Evolutionary conservation across 2,329 filamentous ascomycete species (phyloP).

Genomic region (Penicillium sp.): DNA sequence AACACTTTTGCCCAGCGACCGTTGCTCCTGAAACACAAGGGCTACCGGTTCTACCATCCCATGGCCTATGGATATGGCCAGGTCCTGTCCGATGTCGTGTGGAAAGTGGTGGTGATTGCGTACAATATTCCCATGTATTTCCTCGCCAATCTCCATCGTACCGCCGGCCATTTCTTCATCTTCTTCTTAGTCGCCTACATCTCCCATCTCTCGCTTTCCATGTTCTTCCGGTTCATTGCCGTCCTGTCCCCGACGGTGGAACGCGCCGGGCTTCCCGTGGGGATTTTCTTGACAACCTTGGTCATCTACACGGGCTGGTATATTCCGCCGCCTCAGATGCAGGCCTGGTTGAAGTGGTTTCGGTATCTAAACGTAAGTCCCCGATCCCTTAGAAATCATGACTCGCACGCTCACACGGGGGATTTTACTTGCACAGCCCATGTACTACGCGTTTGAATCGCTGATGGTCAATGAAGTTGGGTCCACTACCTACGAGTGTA

Average conservation of each 20-base stretch:
- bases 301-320: slow-evolving; percentile 72
- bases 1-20: slow-evolving; percentile 14
- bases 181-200: neutral
- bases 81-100: neutral
- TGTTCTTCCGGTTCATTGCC: slow-evolving; percentile 1
- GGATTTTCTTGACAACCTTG: slow-evolving; percentile 66
- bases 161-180: slow-evolving; percentile 29
- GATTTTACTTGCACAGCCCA: too few relatives aligned
- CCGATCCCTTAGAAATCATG: too few relatives aligned
- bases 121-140: slow-evolving; percentile 1
- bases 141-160: slow-evolving; percentile 23
- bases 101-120: neutral
- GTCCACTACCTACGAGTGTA: too few relatives aligned
- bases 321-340: slow-evolving; percentile 70
- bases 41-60: slow-evolving; percentile 57
- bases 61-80: slow-evolving; percentile 56
- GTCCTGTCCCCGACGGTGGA: neutral
- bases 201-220: neutral
- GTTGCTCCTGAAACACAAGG: slow-evolving; percentile 16
- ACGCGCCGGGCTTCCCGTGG: slow-evolving; percentile 1
- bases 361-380: slow-evolving; percentile 69
- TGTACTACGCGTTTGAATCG: too few relatives aligned
- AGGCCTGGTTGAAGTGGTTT: slow-evolving; percentile 73
- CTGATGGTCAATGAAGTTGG: too few relatives aligned
- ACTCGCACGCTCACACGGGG: too few relatives aligned